These are phyloP conservation scores for Pneumocystis carinii DNA, from an alignment of 1,139 yeast genomes.

Conservation along the genomic window DNA sequence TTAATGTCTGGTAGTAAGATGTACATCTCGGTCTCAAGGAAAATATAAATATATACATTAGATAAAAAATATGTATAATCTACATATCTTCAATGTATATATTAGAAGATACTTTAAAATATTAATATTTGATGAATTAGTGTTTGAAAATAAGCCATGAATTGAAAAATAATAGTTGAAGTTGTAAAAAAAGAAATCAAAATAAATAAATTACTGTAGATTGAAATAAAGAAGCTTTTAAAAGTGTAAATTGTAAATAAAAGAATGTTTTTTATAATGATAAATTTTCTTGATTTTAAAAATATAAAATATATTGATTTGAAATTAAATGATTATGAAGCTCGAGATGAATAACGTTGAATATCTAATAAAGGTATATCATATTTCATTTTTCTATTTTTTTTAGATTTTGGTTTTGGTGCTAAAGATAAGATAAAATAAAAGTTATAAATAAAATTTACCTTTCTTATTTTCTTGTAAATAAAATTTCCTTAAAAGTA, in stretches of 20 bases:
- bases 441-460: not conserved
- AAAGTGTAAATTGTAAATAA: too few relatives aligned
- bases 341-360: slow-evolving; percentile 25
- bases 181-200: too few relatives aligned
- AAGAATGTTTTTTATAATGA: too few relatives aligned
- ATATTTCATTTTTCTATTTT: slow-evolving; percentile 55
- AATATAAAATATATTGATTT: not conserved
- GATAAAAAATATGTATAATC: too few relatives aligned
- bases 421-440: slow-evolving; percentile 30
- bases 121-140: too few relatives aligned
- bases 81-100: too few relatives aligned
- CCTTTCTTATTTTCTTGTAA: slow-evolving; percentile 20
- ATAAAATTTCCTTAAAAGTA: slow-evolving; percentile 65
- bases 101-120: too few relatives aligned
- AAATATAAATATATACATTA: too few relatives aligned
- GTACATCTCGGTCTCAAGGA: not conserved
- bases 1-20: not conserved
- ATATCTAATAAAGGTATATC: slow-evolving; percentile 47
- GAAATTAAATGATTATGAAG: not conserved
- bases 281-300: not conserved
- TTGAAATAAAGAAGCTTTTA: too few relatives aligned
- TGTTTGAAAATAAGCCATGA: too few relatives aligned
- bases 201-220: too few relatives aligned
- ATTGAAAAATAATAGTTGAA: too few relatives aligned
- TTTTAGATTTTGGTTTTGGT: slow-evolving; percentile 64